These are phyloP conservation scores for Phytopythium chamaehyphon DNA, from an alignment of 352 stramenopile genomes.

Conservation along the genomic window DNA sequence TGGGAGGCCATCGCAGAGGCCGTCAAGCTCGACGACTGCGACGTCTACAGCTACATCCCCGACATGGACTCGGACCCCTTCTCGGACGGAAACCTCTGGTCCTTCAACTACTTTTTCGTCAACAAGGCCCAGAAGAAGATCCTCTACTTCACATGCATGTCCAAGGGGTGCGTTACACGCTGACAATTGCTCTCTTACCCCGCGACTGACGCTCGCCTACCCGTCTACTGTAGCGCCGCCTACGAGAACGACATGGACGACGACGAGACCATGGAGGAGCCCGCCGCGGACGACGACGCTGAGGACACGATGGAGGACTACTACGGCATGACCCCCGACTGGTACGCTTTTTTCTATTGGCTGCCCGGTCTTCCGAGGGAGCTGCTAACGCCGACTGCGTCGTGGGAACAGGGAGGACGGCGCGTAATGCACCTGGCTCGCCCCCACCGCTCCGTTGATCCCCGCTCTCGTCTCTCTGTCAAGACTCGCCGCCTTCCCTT, in stretches of 20 bases:
- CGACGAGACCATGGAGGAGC: conserved; percentile 80
- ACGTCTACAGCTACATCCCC: conserved; percentile 92
- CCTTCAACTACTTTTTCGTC: conserved; percentile 96
- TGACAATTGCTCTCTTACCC: no score
- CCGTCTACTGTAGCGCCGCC: conserved; percentile 29
- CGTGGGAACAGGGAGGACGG: conserved; percentile 41
- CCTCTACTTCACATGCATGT: conserved; percentile 92
- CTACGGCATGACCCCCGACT: conserved; percentile 85
- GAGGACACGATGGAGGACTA: conserved; percentile 82
- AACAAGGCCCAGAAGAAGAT: conserved; percentile 93
- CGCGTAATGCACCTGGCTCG: conserved; percentile 25
- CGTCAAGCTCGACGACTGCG: conserved; percentile 87
- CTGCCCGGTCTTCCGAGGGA: background rate
- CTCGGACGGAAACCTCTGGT: conserved; percentile 90
- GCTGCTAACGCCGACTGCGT: no score
- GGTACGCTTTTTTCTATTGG: conserved; percentile 27
- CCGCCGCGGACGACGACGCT: conserved; percentile 60
- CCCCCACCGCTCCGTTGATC: background rate
- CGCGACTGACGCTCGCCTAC: conserved; percentile 5
- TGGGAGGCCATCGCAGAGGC: conserved; percentile 89
- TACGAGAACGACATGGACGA: conserved; percentile 71
- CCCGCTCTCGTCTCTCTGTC: background rate
- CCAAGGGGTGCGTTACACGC: conserved; percentile 56
- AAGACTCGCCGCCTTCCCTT: conserved; percentile 5
- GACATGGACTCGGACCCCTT: conserved; percentile 93